Conservation (phyloP, 139 green algal species). For the Asterochloris sp. region DNA sequence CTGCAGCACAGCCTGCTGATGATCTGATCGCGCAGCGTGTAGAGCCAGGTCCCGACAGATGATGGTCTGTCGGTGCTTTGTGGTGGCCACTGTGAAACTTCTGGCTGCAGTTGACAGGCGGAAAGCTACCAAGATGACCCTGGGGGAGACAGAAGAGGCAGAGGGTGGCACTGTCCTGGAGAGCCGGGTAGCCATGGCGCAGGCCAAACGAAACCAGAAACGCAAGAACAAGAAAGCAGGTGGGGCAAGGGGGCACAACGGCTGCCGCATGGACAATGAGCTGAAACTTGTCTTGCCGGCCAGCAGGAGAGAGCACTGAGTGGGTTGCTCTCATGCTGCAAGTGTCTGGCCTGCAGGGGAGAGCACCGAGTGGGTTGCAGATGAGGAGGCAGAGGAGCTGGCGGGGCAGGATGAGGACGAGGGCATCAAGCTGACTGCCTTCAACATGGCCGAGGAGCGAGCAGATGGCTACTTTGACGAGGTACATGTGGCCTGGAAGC, state of each 20-base stretch:
- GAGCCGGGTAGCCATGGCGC: conserved; percentile 44
- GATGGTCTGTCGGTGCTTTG: background rate
- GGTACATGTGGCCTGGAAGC: no score
- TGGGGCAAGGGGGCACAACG: background rate
- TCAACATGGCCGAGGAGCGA: conserved; percentile 71
- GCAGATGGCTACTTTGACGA: conserved; percentile 71
- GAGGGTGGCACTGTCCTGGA: conserved; percentile 68
- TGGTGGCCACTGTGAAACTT: no score
- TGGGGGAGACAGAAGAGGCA: conserved; percentile 56
- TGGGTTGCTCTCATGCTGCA: background rate
- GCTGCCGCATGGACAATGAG: background rate
- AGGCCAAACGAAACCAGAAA: conserved; percentile 45
- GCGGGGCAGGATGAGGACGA: conserved; percentile 48
- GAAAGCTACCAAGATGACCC: conserved; percentile 42
- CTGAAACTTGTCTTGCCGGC: no score
- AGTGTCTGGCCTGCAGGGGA: background rate
- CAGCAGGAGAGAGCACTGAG: background rate
- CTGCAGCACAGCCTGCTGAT: background rate
- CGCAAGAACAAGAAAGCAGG: conserved; percentile 38
- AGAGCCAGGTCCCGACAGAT: no score
- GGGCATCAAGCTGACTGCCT: conserved; percentile 62
- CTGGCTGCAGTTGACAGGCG: background rate
- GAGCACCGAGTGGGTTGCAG: conserved; percentile 22
- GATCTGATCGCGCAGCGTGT: background rate
- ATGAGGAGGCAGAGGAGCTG: conserved; percentile 34